These are phyloP conservation scores for Acanthamoeba triangularis DNA, from an alignment of 208 protist genomes.

Conservation along the genomic window DNA sequence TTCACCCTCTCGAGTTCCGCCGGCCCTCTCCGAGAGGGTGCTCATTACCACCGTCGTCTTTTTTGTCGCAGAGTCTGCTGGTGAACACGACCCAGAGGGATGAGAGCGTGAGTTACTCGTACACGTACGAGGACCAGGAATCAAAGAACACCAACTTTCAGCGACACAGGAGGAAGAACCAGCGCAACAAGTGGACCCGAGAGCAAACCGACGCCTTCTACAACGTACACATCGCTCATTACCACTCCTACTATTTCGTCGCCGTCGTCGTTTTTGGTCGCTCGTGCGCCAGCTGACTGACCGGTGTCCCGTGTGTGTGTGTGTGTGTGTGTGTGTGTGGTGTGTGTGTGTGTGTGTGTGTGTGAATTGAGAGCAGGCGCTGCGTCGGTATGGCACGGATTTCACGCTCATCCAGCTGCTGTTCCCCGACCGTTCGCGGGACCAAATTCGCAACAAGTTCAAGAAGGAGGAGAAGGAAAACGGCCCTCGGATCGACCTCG, in stretches of 20 bases:
- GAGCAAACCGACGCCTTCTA: constrained; percentile 77
- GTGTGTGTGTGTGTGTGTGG: no score
- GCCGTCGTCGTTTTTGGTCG: not conserved
- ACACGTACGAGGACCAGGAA: constrained; percentile 26
- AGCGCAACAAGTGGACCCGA: constrained; percentile 47
- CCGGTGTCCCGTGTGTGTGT: no score
- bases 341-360: no score
- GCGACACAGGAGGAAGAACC: constrained; percentile 62
- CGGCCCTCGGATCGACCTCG: constrained; percentile 44
- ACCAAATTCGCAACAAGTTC: constrained; percentile 80
- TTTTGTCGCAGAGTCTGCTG: constrained; percentile 19
- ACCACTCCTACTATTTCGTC: not conserved
- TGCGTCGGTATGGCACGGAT: constrained; percentile 74
- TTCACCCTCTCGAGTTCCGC: not conserved
- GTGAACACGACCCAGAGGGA: not conserved
- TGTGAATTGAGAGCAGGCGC: constrained; percentile 33
- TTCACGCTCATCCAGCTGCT: constrained; percentile 76
- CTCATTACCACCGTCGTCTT: not conserved
- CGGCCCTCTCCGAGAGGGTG: not conserved
- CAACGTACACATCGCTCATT: constrained; percentile 36
- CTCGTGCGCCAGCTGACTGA: not conserved
- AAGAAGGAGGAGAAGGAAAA: constrained; percentile 81
- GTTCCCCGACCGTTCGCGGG: constrained; percentile 54
- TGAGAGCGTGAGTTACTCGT: not conserved
- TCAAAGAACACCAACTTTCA: constrained; percentile 66